These are phyloP conservation scores for Ceratocystis harringtonii DNA, from an alignment of 2,329 filamentous ascomycete species.

Conservation along the genomic window DNA sequence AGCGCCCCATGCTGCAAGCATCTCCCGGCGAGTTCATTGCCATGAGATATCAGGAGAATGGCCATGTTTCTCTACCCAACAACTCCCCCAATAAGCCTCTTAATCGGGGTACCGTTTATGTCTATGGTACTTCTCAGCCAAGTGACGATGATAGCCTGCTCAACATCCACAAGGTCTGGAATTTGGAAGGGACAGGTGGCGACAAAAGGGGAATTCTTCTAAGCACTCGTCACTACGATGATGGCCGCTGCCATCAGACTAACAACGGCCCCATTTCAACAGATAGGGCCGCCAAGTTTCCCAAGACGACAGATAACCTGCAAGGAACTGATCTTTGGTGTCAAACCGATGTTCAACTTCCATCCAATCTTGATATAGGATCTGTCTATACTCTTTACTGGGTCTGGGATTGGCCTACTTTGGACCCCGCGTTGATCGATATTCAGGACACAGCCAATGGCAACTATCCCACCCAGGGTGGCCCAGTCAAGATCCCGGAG, in stretches of 20 bases:
- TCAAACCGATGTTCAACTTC: slow-evolving; percentile 67
- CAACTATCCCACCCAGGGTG: slow-evolving; percentile 25
- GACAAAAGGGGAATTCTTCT: slow-evolving; percentile 64
- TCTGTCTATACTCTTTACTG: slow-evolving; percentile 73
- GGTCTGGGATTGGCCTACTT: slow-evolving; percentile 87
- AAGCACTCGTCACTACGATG: slow-evolving; percentile 68
- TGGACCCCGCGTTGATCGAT: slow-evolving; percentile 31
- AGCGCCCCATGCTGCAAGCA: slow-evolving; percentile 48
- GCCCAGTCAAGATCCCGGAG: slow-evolving; percentile 23
- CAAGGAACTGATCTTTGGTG: slow-evolving; percentile 54
- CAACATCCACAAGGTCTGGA: slow-evolving; percentile 69
- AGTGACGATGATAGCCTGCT: slow-evolving; percentile 33
- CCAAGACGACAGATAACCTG: slow-evolving; percentile 34
- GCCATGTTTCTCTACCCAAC: slow-evolving; percentile 50
- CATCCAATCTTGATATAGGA: slow-evolving; percentile 44
- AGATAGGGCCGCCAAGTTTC: slow-evolving; percentile 42
- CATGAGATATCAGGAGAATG: slow-evolving; percentile 58
- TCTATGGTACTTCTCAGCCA: slow-evolving; percentile 55
- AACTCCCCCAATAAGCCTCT: slow-evolving; percentile 43
- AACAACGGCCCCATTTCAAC: slow-evolving; percentile 45
- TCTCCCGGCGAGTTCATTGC: slow-evolving; percentile 48
- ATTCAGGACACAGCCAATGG: slow-evolving; percentile 27
- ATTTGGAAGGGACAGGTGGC: slow-evolving; percentile 61
- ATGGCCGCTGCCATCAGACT: slow-evolving; percentile 75
- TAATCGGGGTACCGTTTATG: slow-evolving; percentile 56